Conservation (phyloP, 352 stramenopile species). For the Globisporangium spinosum region DNA sequence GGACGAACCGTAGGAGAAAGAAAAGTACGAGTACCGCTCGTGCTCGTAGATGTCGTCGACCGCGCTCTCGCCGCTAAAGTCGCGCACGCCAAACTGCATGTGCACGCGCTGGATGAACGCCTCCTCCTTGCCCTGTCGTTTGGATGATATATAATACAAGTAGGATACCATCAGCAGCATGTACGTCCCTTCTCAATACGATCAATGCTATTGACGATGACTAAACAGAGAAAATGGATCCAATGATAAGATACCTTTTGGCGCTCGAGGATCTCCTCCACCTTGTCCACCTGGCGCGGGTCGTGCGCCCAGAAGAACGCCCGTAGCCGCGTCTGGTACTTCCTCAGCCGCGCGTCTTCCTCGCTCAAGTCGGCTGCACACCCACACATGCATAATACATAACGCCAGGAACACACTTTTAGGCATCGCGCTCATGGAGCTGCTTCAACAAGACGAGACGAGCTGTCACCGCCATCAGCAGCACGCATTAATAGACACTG, state of each 20-base stretch:
- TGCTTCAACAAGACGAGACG: not conserved
- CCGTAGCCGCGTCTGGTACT: slow-evolving; percentile 36
- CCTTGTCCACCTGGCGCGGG: slow-evolving; percentile 55
- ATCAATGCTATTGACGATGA: not conserved
- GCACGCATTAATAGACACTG: not conserved
- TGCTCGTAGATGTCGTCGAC: slow-evolving; percentile 81
- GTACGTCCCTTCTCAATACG: not conserved
- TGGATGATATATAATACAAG: not conserved
- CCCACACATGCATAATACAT: not conserved
- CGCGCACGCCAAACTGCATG: slow-evolving; percentile 57
- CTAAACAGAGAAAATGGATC: not conserved
- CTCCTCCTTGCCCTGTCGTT: slow-evolving; percentile 48
- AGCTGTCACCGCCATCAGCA: not conserved
- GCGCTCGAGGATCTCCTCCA: slow-evolving; percentile 50
- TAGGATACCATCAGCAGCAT: not conserved
- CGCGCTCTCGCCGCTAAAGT: slow-evolving; percentile 61
- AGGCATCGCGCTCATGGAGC: not conserved
- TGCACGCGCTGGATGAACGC: slow-evolving; percentile 58
- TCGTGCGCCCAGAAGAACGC: slow-evolving; percentile 76
- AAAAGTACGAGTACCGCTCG: slow-evolving; percentile 77
- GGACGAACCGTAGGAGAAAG: slow-evolving; percentile 66
- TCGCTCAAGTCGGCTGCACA: slow-evolving; percentile 7
- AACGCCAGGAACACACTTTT: not conserved
- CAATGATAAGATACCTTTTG: slow-evolving; percentile 26
- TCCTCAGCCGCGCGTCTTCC: slow-evolving; percentile 20